Evolutionary conservation across 768 basidiomycete species (phyloP).

Genomic region (Brasilioporus rufonigricans): DNA sequence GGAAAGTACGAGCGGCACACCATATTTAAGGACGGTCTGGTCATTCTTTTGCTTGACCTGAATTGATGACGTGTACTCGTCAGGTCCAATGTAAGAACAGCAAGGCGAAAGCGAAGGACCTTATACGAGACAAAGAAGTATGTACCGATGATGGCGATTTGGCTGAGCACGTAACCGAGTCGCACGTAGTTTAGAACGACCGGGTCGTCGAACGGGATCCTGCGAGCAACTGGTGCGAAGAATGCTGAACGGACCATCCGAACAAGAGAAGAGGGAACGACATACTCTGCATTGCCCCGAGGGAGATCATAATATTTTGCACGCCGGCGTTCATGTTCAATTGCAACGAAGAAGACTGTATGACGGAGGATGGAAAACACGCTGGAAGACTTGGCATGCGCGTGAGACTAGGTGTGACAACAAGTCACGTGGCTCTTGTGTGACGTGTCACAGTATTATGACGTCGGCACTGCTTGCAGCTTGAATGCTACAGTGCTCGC

Average conservation of each 20-base stretch:
- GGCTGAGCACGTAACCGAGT: constrained; percentile 74
- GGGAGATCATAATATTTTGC: constrained; percentile 83
- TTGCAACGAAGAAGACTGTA: constrained; percentile 12
- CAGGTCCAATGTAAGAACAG: neutral
- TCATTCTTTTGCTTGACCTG: constrained; percentile 96
- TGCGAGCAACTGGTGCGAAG: constrained; percentile 69
- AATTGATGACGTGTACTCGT: constrained; percentile 13
- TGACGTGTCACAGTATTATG: constrained; percentile 24
- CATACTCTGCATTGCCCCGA: constrained; percentile 89
- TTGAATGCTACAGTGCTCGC: too few species aligned
- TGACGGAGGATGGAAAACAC: constrained; percentile 13
- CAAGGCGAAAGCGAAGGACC: constrained; percentile 36
- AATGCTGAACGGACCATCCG: neutral
- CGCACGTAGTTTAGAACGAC: constrained; percentile 79
- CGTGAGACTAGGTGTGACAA: constrained; percentile 1
- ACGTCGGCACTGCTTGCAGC: constrained; percentile 18
- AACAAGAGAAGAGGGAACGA: neutral
- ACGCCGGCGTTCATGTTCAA: constrained; percentile 68
- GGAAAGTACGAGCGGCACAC: constrained; percentile 39
- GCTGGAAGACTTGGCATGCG: neutral
- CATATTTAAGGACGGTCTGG: constrained; percentile 93
- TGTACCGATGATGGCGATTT: constrained; percentile 63
- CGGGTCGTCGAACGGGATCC: constrained; percentile 89
- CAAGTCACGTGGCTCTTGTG: constrained; percentile 10
- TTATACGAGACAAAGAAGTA: constrained; percentile 81